Base-by-base conservation (phyloP, 495 filamentous ascomycete species). In the Lophiotrema nucula region DNA sequence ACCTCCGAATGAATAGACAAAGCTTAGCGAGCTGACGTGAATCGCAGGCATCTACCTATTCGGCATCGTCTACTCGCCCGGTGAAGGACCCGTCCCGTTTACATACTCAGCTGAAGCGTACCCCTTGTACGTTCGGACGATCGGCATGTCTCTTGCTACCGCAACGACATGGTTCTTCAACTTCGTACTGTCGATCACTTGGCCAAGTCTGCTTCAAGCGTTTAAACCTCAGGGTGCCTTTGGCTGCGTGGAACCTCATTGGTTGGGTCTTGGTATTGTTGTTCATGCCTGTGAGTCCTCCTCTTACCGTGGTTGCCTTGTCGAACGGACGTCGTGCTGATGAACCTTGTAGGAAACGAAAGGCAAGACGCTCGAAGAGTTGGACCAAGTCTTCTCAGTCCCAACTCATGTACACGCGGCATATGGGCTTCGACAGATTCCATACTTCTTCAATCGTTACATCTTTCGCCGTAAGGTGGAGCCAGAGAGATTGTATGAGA, bases 111-210 rank as follows among this genome's bases (percentile, higher is more conserved):
- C 88, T 41, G 88, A 92, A 67, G 88, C 86, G 15, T 67, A 45
- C 19, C 65, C 62, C 10, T 47, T 65, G 13, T 58, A 56, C 50
- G 28, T 47, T 22, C 44, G 65, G 5, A 60, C 57, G 3, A 45
- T 62, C 27, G 66, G 66, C 2, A 68, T 68, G 66, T 16, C n/a
- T 3, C 24, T 59, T 4, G 85, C 83, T 0, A 88, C 86, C 0
- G 82, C 86, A 0, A 89, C 83, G 1, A 85, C 80, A 0, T 87
- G 84, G 82, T 81, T 83, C 72, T 87, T 88, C 69, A 87, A 87
- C 53, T 81, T 82, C 59, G 67, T 89, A 0, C 71, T 89, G 1
- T 77, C 80, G 1, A 74, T 90, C 18, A 88, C 88, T 8, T 88
- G 82, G 79, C 87, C 87, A 1, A 69, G 70, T 0, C 58, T 88